Evolutionary conservation across 768 basidiomycete genomes (phyloP).

Genomic region (Macrolepiota dolichaula): DNA sequence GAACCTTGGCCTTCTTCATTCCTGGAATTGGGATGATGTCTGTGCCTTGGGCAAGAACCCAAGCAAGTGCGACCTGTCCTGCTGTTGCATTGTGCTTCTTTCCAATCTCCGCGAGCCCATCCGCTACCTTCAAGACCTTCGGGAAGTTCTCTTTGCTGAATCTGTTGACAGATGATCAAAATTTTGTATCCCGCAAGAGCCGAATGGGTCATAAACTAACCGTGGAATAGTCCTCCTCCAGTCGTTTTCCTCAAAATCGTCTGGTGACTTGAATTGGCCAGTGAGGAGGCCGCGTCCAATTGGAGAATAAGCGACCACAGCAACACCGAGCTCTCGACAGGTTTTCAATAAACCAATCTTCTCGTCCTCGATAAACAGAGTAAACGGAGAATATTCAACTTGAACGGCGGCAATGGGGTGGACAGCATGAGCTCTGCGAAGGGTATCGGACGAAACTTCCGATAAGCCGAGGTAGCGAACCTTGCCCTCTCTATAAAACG

Average conservation of each 20-base stretch:
- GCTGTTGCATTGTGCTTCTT: constrained; percentile 36
- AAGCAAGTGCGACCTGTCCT: constrained; percentile 48
- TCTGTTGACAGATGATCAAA: constrained; percentile 11
- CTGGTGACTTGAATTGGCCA: constrained; percentile 34
- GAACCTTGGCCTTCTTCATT: constrained; percentile 36
- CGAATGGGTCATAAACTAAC: constrained; percentile 23
- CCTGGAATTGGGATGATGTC: constrained; percentile 49
- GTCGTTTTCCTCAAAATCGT: constrained; percentile 37
- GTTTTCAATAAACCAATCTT: constrained; percentile 39
- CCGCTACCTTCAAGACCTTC: constrained; percentile 40
- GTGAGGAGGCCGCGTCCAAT: constrained; percentile 52
- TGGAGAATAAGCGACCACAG: constrained; percentile 49
- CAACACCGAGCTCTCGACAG: constrained; percentile 45
- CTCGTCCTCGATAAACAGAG: constrained; percentile 42
- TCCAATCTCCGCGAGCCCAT: constrained; percentile 34
- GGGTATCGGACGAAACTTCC: constrained; percentile 41
- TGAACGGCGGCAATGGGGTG: constrained; percentile 50
- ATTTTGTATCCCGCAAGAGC: not conserved
- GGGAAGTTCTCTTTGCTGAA: constrained; percentile 40
- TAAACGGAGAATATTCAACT: constrained; percentile 50
- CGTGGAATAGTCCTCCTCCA: constrained; percentile 34
- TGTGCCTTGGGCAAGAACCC: constrained; percentile 44
- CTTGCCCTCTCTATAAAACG: no score
- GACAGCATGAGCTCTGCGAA: constrained; percentile 47
- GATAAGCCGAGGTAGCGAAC: constrained; percentile 47